Evolutionary conservation across 176 grass and related monocot genomes (phyloP).

Genomic region (Rhynchospora tenuis): DNA sequence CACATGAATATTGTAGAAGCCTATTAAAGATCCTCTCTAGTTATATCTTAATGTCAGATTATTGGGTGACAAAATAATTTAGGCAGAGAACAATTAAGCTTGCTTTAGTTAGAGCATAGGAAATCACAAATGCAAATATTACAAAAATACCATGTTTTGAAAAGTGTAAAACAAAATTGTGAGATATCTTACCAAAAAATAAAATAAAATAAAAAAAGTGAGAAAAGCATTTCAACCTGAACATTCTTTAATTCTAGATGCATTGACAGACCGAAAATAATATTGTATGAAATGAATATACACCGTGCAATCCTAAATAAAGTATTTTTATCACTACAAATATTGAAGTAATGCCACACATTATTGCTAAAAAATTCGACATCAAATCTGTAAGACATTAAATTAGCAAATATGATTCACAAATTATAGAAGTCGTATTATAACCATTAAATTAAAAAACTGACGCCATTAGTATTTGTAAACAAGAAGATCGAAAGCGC

Average conservation of each 20-base stretch:
- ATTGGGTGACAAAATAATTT: not conserved
- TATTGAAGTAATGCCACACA: no score
- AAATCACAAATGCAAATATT: not conserved
- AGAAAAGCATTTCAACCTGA: not conserved
- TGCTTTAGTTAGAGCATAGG: not conserved
- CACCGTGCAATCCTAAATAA: not conserved
- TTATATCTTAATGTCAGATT: not conserved
- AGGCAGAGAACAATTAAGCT: not conserved
- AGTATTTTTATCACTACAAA: no score
- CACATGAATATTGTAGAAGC: not conserved
- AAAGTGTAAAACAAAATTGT: not conserved
- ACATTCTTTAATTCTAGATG: not conserved
- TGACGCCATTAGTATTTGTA: no score
- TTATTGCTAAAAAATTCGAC: no score
- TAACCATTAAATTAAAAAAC: no score
- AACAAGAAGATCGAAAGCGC: no score
- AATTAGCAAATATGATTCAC: no score
- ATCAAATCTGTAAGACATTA: no score
- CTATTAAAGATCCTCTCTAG: not conserved
- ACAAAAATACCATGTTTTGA: not conserved
- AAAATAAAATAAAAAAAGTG: no score
- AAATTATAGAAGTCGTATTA: no score
- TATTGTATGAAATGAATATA: not conserved
- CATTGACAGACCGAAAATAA: not conserved
- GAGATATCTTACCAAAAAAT: not conserved